phyloP scores from a whole-genome alignment of 2,329 filamentous ascomycete species.

The Fusarium algeriense region DNA sequence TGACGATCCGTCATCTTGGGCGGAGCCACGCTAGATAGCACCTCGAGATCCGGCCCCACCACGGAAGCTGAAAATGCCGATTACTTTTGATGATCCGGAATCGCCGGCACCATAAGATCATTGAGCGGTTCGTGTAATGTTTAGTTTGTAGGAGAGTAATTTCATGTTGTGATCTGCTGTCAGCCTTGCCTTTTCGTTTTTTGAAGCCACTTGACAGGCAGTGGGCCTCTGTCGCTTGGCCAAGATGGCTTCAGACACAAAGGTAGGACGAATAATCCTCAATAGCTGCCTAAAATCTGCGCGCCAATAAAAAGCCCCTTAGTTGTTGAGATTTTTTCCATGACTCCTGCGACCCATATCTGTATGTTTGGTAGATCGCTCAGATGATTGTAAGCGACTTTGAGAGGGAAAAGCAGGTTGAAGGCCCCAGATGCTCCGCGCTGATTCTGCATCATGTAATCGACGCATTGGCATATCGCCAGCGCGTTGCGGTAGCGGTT shows the following conservation, averaged over 20 bases:
- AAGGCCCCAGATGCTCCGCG: neutral
- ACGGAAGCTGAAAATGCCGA: neutral
- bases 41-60: neutral
- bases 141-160: fast-evolving
- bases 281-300: neutral
- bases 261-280: neutral
- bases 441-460: neutral
- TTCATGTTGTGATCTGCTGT: too few species aligned
- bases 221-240: neutral
- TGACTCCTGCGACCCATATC: neutral
- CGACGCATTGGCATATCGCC: neutral
- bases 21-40: neutral
- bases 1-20: neutral
- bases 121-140: neutral
- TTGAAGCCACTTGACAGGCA: neutral
- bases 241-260: neutral
- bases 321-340: neutral
- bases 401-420: neutral
- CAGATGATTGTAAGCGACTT: neutral
- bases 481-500: neutral
- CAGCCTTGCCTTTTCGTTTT: neutral
- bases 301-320: neutral
- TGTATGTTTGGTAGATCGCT: neutral
- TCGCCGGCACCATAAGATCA: neutral
- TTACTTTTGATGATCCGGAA: neutral